Evolutionary conservation across 306 rosid species (phyloP), one percentile per base, ranked within the genome.

Genomic region (Acmispon strigosus): DNA sequence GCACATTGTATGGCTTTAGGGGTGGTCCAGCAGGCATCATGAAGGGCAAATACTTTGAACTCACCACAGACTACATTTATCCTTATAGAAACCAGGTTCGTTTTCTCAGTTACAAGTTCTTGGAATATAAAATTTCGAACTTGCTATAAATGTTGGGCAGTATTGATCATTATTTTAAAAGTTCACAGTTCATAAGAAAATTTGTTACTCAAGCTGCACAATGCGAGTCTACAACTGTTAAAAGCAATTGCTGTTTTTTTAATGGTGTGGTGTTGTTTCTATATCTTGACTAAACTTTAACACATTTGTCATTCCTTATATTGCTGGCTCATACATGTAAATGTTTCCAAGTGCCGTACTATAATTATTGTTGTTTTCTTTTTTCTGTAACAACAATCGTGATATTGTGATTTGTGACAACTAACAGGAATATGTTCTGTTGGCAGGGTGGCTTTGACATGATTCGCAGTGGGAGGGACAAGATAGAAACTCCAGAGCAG

Each of bases 11-110:
- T 76, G 99, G 97, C 18, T 95, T 95, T 70, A 85, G 83, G 66
- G 99, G 99, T 10, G 99, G 99, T 45, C 99, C 99, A 41, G 99
- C 97, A 15, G 99, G 99, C 69, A 91, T 95, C 82, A 95, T 95
- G 97, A 95, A 91, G 75, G 72, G 92, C 77, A 95, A 95, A 69
- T 95, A 84, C 68, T 34, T 87, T 54, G 96, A 95, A 66, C 90
- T 95, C 70, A 86, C 45, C 42, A 4, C 97, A 4, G 96, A 95
- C 7, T 89, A 62, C 72, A 89, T 95, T 76, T 86, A 86, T 72
- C 97, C 99, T 27, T 95, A 87, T 70, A 89, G 97, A 86, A 95
- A 95, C 78, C 99, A 95, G 93, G 99, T 95, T 45, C 14, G 15
- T 9, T 43, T 64, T 76, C 43, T n/a, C 70, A 8, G 37, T 13